Evolutionary conservation across 148 eudicot species (phyloP), one percentile per base, ranked within the genome.

Genomic region (Euryodendron excelsum): DNA sequence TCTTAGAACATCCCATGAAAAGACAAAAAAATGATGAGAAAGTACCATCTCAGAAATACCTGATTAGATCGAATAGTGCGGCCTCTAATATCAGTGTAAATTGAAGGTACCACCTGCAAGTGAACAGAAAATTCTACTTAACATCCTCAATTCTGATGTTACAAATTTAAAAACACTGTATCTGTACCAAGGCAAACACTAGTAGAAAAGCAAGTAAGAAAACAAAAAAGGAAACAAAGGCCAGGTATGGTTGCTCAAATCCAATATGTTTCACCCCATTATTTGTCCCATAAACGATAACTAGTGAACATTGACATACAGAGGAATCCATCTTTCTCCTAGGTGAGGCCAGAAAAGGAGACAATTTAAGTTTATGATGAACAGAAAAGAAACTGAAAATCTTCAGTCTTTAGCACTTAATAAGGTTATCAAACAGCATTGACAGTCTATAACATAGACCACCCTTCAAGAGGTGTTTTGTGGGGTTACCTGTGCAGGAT

Each of bases 91-190:
- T 90, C 74, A 8, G 90, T 90, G 81, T 90, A 94, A 59, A 92
- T 83, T 11, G 98, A 90, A 58, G 98, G 98, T 67, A 94, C 98
- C 69, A 94, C 94, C 96, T 94, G 88, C 48, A 88, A 64, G 55
- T 44, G 77, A 56, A 23, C 23, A 69, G 28, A n/a, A 5, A 34
- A 74, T 70, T 25, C 1, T 0, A 61, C 34, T n/a, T 28, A 45
- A 18, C 27, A 45, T 34, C 20, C 3, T 72, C 14, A 7, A 50
- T 34, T 31, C 4, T 50, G 5, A 23, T 37, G 33, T 33, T 1
- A 15, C 21, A 9, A 68, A 25, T 30, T 36, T 39, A 1, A 59
- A 30, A 13, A 60, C n/a, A 39, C 31, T 55, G 73, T 48, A 77
- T 12, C 27, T 48, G 33, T 27, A 47, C 58, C 69, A 12, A 33